Evolutionary conservation across 108 stramenopile species (phyloP), one percentile per base, ranked within the genome.

Genomic region (Nannochloropsis oceanica): DNA sequence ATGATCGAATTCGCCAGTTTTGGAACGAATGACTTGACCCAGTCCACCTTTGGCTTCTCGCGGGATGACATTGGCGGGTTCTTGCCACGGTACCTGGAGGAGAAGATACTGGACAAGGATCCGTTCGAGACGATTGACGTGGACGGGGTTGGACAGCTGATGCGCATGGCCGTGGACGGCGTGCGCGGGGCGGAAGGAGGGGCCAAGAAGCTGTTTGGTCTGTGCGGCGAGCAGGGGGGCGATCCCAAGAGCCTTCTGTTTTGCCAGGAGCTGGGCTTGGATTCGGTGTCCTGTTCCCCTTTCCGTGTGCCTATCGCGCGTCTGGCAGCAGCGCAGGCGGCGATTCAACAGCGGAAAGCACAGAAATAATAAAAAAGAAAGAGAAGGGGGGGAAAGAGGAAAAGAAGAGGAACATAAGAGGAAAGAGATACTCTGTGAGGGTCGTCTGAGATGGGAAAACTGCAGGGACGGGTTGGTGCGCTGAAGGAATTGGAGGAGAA

Each of bases 181-280:
- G 94, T 94, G 26, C 91, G 88, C 46, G 85, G 80, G 34, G 91
- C 83, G 79, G 92, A 93, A 79, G 92, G 92, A 7, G 84, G 89
- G 44, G 86, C 93, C 22, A 91, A 92, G 1, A 92, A 94, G 43
- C 90, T 92, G 12, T 92, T 95, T 10, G 93, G 93, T 8, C 91
- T 95, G 25, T 95, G 94, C 87, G 95, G 95, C 22, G 95, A 95
- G 84, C 94, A 95, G 79, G 95, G 95, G 82, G 95, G 95, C 50
- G 95, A 95, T 81, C 93, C 95, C 5, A 86, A 86, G 46, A 92
- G 92, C 43, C 92, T 95, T 27, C 84, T 89, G 25, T 94, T 95
- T 90, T 95, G 94, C 84, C 92, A 93, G 83, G 81, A 81, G 8
- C 83, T 93, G 44, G 93, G 93, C 42, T 87, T 95, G 82, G 92